These are phyloP conservation scores for Cystoisospora suis DNA, from an alignment of 169 alveolate genomes.

Conservation along the genomic window DNA sequence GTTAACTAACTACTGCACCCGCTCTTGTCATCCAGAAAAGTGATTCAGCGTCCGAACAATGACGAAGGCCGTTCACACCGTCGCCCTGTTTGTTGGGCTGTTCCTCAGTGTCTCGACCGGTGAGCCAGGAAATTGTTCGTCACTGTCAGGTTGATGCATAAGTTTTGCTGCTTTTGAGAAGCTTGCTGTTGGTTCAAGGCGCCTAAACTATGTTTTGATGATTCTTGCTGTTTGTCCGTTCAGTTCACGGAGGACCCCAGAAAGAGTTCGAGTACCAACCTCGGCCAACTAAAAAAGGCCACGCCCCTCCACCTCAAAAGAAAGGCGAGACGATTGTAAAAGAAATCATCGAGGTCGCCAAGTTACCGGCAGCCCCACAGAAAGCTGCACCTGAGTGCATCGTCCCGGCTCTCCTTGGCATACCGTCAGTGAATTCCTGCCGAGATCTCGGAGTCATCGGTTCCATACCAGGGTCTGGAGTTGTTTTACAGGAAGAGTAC, in stretches of 20 bases:
- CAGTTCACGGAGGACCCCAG: not conserved
- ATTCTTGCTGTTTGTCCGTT: too few species aligned
- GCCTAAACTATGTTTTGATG: too few species aligned
- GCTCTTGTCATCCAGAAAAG: too few species aligned
- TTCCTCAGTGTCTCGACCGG: too few species aligned
- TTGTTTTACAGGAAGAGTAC: slow-evolving; percentile 10
- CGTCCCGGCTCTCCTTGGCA: slow-evolving; percentile 15
- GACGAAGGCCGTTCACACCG: too few species aligned
- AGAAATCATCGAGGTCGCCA: slow-evolving; percentile 12
- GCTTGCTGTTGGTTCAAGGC: too few species aligned
- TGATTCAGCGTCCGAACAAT: too few species aligned
- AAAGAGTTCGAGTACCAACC: not conserved
- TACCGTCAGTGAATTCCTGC: slow-evolving; percentile 10
- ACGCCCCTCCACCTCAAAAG: slow-evolving; percentile 29
- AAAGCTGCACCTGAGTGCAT: slow-evolving; percentile 21
- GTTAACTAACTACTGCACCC: too few species aligned
- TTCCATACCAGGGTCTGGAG: not conserved
- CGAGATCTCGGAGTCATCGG: slow-evolving; percentile 27
- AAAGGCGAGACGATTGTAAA: slow-evolving; percentile 23
- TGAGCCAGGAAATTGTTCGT: too few species aligned
- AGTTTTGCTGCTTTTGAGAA: too few species aligned
- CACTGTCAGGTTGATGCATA: too few species aligned
- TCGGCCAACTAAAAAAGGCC: not conserved
- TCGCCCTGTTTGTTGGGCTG: too few species aligned
- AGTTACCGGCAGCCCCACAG: slow-evolving; percentile 26